Base-by-base conservation (phyloP, 2,329 filamentous ascomycete genomes). In the Didymella arachidicola region DNA sequence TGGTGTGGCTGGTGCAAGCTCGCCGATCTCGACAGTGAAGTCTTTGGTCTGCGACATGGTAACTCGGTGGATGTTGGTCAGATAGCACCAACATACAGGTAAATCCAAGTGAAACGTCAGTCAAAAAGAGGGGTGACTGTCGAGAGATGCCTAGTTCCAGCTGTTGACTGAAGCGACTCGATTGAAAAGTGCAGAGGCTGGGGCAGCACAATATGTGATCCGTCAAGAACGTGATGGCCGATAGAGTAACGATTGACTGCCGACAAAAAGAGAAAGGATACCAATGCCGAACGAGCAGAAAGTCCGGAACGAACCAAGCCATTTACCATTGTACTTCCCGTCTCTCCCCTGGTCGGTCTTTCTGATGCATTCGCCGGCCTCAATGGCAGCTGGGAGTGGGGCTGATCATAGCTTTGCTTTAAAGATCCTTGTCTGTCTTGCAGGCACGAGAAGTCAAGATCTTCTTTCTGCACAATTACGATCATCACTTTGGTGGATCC, bases 21-120 rank as follows among this genome's bases (percentile, higher is more conserved):
- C 71, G 11, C 61, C 66, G 47, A 75, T 72, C 22, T 71, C 63
- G 49, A 74, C 60, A 19, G 60, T 66, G 59, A 70, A 69, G 52
- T 70, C 64, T 32, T 70, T 67, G 29, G 53, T 50, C 14, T 67
- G 64, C n/a, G 63, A 61, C 70, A 75, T 74, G 47, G 26, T 69
- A 12, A 32, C 60, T 38, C 22, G 38, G 25, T 10, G 11, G 19
- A 4, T 14, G 22, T 4, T 53, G 25, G 18, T 44, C 25, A 32
- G 26, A 48, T n/a, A 4, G 22, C 14, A 34, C 38, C 18, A 27
- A 10, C 32, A 18, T 26, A 22, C 29, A 39, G 36, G 43, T 7
- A 30, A 18, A n/a, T 42, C 7, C 18, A 39, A 49, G 47, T 52
- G 49, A 44, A 62, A 32, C 22, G 48, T 45, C 53, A 64, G 62